Conservation (phyloP, 1,284 basidiomycete genomes). For the Irpex sp. region DNA sequence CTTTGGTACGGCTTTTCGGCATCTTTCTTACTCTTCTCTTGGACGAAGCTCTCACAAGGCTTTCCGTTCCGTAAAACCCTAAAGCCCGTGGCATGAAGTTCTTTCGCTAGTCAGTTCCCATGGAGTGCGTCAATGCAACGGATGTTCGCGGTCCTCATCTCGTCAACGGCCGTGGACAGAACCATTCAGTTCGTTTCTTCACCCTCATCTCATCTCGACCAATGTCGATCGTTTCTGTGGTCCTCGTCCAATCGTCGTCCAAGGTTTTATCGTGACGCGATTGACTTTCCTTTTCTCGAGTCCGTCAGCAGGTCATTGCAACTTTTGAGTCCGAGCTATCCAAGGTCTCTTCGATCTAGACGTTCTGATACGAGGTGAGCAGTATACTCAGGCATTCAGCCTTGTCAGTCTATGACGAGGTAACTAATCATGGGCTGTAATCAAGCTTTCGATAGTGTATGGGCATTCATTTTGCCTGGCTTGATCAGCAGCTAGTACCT, state of each 20-base stretch:
- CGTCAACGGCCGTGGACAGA: background rate
- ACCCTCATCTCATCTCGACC: background rate
- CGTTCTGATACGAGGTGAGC: background rate
- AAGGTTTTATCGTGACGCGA: background rate
- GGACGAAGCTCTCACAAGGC: background rate
- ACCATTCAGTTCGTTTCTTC: background rate
- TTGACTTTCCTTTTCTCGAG: background rate
- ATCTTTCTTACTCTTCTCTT: background rate
- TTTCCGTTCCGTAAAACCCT: slow-evolving; percentile 1
- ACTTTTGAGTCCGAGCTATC: background rate
- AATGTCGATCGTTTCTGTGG: background rate
- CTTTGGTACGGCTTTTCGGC: background rate
- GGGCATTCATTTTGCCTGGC: too few species aligned
- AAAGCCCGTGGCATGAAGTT: background rate
- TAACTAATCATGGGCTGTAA: background rate
- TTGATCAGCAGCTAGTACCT: background rate
- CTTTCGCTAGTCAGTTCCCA: background rate
- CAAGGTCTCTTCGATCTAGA: background rate
- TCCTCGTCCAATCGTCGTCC: background rate
- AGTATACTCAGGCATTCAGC: background rate
- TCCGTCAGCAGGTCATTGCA: background rate
- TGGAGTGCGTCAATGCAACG: background rate
- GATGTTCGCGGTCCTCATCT: background rate
- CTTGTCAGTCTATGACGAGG: background rate
- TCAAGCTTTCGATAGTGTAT: background rate